phyloP scores from a whole-genome alignment of 1,284 basidiomycete genomes.

The Phylloboletellus chloephorus region DNA sequence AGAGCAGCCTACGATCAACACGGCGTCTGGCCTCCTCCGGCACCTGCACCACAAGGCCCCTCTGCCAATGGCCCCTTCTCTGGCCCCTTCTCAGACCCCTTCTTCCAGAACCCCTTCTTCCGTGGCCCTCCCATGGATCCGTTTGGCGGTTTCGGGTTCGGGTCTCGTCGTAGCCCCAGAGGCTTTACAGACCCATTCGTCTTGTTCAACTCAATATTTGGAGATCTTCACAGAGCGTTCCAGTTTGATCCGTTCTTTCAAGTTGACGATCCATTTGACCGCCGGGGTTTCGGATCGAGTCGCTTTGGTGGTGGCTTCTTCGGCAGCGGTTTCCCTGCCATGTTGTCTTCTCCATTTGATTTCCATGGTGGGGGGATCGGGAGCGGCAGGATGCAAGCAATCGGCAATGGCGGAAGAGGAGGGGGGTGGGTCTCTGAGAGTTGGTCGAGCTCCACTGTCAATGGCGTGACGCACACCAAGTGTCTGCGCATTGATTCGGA shows the following conservation, averaged over 20 bases:
- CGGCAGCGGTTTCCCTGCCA: constrained; percentile 9
- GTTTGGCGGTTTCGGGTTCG: constrained; percentile 23
- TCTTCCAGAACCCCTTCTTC: constrained; percentile 33
- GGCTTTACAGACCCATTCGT: constrained; percentile 68
- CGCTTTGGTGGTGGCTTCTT: constrained; percentile 24
- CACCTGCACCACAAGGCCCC: constrained; percentile 30
- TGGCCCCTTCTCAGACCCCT: constrained; percentile 33
- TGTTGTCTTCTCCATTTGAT: constrained; percentile 12
- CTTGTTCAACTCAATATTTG: constrained; percentile 65
- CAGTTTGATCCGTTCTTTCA: constrained; percentile 23
- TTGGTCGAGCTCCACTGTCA: constrained; percentile 48
- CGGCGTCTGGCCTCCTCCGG: constrained; percentile 68
- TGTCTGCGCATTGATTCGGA: constrained; percentile 51
- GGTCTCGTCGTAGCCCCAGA: constrained; percentile 19
- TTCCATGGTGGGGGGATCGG: constrained; percentile 14
- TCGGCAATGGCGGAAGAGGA: constrained; percentile 16
- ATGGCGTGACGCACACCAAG: constrained; percentile 60
- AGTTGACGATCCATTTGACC: constrained; percentile 11
- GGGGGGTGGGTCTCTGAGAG: constrained; percentile 48
- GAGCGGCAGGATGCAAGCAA: constrained; percentile 12
- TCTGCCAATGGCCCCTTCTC: constrained; percentile 27
- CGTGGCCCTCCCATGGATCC: constrained; percentile 23
- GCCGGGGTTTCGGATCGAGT: constrained; percentile 20
- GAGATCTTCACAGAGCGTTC: constrained; percentile 38
- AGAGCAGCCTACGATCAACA: constrained; percentile 62